A percentile compares a stretch with the other conserved stretches of the same genome.
Evolutionary conservation across 192 early-diverging fungal genomes (phyloP).

Genomic region (Coemansia sp.): DNA sequence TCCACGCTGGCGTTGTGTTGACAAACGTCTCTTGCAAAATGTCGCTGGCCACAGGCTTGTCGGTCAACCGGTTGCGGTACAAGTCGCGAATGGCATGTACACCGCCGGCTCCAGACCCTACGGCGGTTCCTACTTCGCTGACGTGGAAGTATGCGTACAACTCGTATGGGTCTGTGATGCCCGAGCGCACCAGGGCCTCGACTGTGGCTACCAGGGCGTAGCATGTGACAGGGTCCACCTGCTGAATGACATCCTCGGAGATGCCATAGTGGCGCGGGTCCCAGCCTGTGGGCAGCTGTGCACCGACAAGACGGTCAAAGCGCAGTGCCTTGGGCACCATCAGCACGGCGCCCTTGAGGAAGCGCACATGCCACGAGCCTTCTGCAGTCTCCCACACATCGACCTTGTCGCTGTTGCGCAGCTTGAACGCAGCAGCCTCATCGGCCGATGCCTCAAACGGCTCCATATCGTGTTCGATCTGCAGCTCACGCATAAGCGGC

Average conservation of each 20-base stretch:
- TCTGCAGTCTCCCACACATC: slow-evolving; percentile 51
- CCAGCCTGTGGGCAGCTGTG: slow-evolving; percentile 96
- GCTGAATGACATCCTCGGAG: slow-evolving; percentile 83
- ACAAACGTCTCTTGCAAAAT: slow-evolving; percentile 92
- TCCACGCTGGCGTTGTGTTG: slow-evolving; percentile 73
- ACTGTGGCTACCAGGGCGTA: slow-evolving; percentile 87
- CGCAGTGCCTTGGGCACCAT: slow-evolving; percentile 92
- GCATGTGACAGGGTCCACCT: slow-evolving; percentile 90
- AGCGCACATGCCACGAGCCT: slow-evolving; percentile 74
- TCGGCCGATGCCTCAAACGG: slow-evolving; percentile 85
- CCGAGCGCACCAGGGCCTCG: slow-evolving; percentile 86
- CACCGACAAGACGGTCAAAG: slow-evolving; percentile 89
- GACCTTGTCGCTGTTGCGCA: slow-evolving; percentile 75
- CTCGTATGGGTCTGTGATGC: slow-evolving; percentile 97
- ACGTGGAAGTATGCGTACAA: slow-evolving; percentile 96
- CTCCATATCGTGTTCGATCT: slow-evolving; percentile 82
- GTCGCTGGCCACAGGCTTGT: slow-evolving; percentile 85
- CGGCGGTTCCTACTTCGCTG: slow-evolving; percentile 84
- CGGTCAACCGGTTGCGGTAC: slow-evolving; percentile 75
- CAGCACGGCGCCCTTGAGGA: slow-evolving; percentile 84
- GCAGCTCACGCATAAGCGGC: slow-evolving; percentile 84
- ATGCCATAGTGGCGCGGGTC: slow-evolving; percentile 88
- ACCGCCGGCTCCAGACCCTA: slow-evolving; percentile 91
- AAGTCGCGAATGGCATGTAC: slow-evolving; percentile 74
- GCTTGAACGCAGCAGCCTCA: slow-evolving; percentile 84